Base-by-base conservation (phyloP, 75 land plant species). In the Ceratopteris richardii region DNA sequence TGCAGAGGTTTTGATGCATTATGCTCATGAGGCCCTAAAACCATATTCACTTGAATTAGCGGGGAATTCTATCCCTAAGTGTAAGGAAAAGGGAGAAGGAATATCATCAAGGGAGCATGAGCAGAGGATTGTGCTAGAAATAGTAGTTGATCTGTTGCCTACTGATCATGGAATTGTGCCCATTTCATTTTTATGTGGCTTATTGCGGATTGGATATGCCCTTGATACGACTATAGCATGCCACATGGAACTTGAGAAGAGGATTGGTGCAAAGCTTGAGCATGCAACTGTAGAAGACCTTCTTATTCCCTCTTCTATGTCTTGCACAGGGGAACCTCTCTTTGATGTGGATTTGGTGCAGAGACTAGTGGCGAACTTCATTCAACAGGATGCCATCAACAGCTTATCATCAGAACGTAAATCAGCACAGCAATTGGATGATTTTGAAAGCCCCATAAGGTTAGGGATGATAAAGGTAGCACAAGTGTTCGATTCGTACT, bases 401-500 rank as follows among this genome's bases (percentile, higher is more conserved):
- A 1, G 24, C 14, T 11, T 19, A 27, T 12, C 12, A 27, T 5
- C 12, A 27, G 11, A 1, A 1, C 24, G 1, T 1, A 4, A 27
- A 21, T 11, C 12, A 33, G 3, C 9, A 33, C 37, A 33, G 7
- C 3, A 33, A 33, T 3, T 33, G 7, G 37, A 33, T 33, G 27
- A 11, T 23, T 0, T 23, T 14, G 1, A 51, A 14, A 51, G 19
- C 3, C 37, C 0, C 1, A 14, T 10, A 14, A 1, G 20, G 24
- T 17, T 76, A 62, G 77, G 88, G 20, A 51, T 79, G 50, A 42
- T 56, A 0, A 78, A 74, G 55, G 93, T 84, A 23, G 82, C 88
- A 1, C 81, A 71, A 66, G 63, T 88, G 0, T 62, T 84, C 1
- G 93, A 88, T 51, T 29, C 44, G 25, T 88, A 81, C 63, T 73